Percentiles rank a stretch among this genome's conserved stretches.
Conservation (phyloP, 306 rosid genomes). For the Potentilla sterilis region DNA sequence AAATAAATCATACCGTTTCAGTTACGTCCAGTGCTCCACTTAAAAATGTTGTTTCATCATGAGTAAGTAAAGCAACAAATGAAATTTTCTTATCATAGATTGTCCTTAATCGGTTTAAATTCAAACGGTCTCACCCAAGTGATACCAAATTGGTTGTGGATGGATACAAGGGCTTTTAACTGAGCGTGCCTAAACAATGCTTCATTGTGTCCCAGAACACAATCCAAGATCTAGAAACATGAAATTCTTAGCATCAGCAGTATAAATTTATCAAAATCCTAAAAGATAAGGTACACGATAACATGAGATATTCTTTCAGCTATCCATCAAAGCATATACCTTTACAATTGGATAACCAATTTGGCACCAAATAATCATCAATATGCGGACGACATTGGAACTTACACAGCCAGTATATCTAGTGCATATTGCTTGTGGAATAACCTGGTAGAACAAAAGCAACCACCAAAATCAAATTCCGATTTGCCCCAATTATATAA, state of each 20-base stretch:
- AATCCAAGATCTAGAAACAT: constrained; percentile 68
- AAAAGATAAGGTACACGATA: too few relatives aligned
- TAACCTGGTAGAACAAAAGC: constrained; percentile 52
- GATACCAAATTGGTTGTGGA: constrained; percentile 12
- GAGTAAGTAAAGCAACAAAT: constrained; percentile 50
- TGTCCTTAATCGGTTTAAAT: neutral
- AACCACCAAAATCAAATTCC: constrained; percentile 5
- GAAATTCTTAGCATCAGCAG: constrained; percentile 21
- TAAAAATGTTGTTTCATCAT: constrained; percentile 86
- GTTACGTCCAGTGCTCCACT: constrained; percentile 96
- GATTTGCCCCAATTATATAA: neutral
- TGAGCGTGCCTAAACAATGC: constrained; percentile 56
- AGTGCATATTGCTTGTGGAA: constrained; percentile 92
- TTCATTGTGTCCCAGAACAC: constrained; percentile 76
- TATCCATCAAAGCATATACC: constrained; percentile 37
- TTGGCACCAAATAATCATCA: constrained; percentile 57
- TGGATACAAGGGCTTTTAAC: constrained; percentile 86
- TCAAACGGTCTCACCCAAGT: constrained; percentile 14
- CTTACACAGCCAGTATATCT: constrained; percentile 85
- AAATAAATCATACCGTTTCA: constrained; percentile 86
- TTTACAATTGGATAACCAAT: constrained; percentile 69
- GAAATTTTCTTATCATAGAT: neutral
- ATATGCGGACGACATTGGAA: constrained; percentile 69
- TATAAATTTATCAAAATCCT: neutral
- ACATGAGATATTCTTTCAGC: too few relatives aligned